These are phyloP conservation scores for Carpediemonas membranifera DNA, from an alignment of 78 protist genomes.

Conservation along the genomic window DNA sequence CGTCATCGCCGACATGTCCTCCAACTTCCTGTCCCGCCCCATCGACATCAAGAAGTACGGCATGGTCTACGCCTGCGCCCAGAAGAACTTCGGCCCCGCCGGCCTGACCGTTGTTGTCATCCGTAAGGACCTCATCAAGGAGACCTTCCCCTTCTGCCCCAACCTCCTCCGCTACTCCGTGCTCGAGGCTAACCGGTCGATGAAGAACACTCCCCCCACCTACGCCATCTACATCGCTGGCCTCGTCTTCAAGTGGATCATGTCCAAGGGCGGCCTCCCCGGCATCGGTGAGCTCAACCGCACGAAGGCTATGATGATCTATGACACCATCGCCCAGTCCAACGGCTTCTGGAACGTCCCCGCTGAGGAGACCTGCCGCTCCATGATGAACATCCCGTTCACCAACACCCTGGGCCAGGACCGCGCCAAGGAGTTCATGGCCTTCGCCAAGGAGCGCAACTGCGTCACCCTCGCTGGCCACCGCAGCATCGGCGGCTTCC, in stretches of 20 bases:
- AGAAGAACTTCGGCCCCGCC: conserved; percentile 86
- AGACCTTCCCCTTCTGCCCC: conserved; percentile 36
- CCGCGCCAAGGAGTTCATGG: conserved; percentile 40
- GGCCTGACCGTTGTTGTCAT: conserved; percentile 74
- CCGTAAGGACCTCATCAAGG: conserved; percentile 38
- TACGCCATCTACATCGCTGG: conserved; percentile 67
- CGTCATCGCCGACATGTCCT: conserved; percentile 77
- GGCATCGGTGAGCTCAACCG: background rate
- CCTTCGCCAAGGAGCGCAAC: conserved; percentile 43
- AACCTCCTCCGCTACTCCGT: conserved; percentile 21
- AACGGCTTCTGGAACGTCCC: conserved; percentile 31
- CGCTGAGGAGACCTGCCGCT: conserved; percentile 26
- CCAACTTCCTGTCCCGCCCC: conserved; percentile 70
- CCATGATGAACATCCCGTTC: conserved; percentile 73
- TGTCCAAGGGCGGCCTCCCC: conserved; percentile 62
- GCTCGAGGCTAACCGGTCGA: conserved; percentile 31
- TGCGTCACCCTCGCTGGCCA: conserved; percentile 53
- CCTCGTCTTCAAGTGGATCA: conserved; percentile 64
- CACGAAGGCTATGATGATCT: conserved; percentile 35
- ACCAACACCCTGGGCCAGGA: conserved; percentile 18
- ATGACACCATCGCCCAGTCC: conserved; percentile 45
- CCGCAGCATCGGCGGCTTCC: conserved; percentile 67
- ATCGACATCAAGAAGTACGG: conserved; percentile 79
- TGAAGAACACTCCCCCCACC: conserved; percentile 53
- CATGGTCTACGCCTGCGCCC: conserved; percentile 83